Evolutionary conservation across 1,139 yeast species (phyloP), one percentile per base, ranked within the genome.

Genomic region (Suhomyces coccinellae): DNA sequence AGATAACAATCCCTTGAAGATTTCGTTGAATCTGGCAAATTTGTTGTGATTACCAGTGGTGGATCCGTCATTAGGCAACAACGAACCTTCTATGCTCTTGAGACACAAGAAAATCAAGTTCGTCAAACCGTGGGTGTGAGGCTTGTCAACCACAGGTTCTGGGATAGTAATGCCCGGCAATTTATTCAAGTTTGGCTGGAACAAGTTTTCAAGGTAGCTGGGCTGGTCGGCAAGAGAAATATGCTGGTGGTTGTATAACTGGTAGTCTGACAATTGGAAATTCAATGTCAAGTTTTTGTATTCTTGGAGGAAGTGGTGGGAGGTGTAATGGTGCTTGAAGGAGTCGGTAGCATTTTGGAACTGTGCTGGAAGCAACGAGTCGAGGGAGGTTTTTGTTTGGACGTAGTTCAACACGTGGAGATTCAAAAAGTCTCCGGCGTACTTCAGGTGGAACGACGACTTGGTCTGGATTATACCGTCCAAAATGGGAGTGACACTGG

Each of bases 381-480:
- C 66, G 33, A 58, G 46, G 16, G 55, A 61, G 11, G 66, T 63
- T 43, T 66, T 60, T 6, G 59, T 51, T 41, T 61, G 65, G 36
- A 77, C 67, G 50, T 62, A 72, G 57, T 75, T 63, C 52, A 75
- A 58, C 1, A 71, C 65, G 58, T 83, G 84, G 46, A 80, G 69
- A 59, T 82, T 83, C 46, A 82, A 62, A 62, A 80, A 86, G 58
- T 85, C 86, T 9, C 93, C 93, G 8, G 85, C 90, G 58, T 74
- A 84, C 55, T 77, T 79, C 13, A 85, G 76, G 61, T 77, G 83
- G 49, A 74, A 69, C 8, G 82, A 71, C 40, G 85, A 82, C 56
- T 83, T 83, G 49, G 73, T 69, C 45, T 84, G 77, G 44, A 85
- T 77, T 14, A 79, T 77, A 24, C 93, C 95, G 57, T 85, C 90